Evolutionary conservation across 1,284 basidiomycete species (phyloP).

Genomic region (Ceratorhiza oryzae-sativae): DNA sequence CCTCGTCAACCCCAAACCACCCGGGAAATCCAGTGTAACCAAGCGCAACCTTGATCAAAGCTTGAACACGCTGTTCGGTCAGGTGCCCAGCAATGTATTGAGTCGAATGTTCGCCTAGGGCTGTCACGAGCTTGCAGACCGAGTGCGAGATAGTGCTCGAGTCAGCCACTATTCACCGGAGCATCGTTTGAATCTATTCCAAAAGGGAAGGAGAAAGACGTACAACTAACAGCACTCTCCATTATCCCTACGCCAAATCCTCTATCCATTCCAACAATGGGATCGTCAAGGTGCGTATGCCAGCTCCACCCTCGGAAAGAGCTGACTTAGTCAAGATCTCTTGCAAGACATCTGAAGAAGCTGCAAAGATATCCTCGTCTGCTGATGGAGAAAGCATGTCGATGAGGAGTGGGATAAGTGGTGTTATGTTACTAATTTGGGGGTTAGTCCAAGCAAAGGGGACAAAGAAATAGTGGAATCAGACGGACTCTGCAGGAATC

Average conservation of each 20-base stretch:
- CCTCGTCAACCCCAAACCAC: conserved; percentile 79
- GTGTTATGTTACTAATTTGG: conserved; percentile 62
- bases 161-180: conserved; percentile 45
- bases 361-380: conserved; percentile 63
- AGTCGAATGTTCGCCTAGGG: conserved; percentile 84
- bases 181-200: conserved; percentile 12
- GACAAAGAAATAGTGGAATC: background rate
- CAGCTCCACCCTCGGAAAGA: conserved; percentile 64
- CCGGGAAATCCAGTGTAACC: conserved; percentile 78
- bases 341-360: conserved; percentile 74
- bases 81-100: conserved; percentile 78
- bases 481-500: conserved; percentile 68
- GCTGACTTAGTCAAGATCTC: conserved; percentile 79
- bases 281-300: conserved; percentile 64
- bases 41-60: conserved; percentile 73
- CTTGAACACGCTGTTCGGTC: conserved; percentile 66
- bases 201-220: conserved; percentile 42
- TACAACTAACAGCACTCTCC: conserved; percentile 56
- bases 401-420: conserved; percentile 66
- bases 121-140: conserved; percentile 78
- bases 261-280: conserved; percentile 80
- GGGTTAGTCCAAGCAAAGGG: conserved; percentile 29
- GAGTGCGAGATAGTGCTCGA: conserved; percentile 67
- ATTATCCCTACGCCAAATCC: conserved; percentile 63
- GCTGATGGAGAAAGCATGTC: conserved; percentile 66